These are phyloP conservation scores for Tuber magnatum DNA, from an alignment of 495 filamentous ascomycete species.

Conservation along the genomic window DNA sequence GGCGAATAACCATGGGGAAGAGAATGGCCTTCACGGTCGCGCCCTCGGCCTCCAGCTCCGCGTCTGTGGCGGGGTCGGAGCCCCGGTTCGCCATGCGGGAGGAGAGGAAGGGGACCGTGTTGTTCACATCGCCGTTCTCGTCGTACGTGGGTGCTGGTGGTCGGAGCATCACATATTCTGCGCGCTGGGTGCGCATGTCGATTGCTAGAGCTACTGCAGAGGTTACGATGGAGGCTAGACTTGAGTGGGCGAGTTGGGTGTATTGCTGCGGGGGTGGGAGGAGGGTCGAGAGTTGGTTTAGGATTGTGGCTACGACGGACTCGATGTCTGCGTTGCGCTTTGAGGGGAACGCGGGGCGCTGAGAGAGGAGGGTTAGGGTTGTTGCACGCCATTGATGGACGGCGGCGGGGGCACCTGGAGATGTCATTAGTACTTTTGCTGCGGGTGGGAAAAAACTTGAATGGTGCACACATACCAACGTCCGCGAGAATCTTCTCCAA, in stretches of 20 bases:
- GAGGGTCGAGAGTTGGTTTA: constrained; percentile 65
- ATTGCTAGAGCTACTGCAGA: constrained; percentile 79
- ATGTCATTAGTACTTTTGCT: constrained; percentile 12
- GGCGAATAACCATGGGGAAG: constrained; percentile 90
- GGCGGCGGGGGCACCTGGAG: constrained; percentile 53
- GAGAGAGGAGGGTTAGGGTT: constrained; percentile 78
- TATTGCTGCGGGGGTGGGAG: constrained; percentile 74
- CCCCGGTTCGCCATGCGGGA: constrained; percentile 87
- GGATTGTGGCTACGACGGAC: constrained; percentile 78
- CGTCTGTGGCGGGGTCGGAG: constrained; percentile 59
- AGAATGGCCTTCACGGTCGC: constrained; percentile 81
- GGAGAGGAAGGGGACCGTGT: constrained; percentile 79
- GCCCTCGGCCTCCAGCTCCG: constrained; percentile 65
- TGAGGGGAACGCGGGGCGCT: constrained; percentile 61
- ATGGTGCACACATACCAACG: constrained; percentile 51
- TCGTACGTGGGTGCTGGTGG: constrained; percentile 94
- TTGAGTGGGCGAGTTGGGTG: constrained; percentile 64
- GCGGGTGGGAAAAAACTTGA: not conserved
- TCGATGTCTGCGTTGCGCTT: constrained; percentile 81
- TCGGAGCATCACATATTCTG: constrained; percentile 95
- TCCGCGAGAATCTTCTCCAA: constrained; percentile 86
- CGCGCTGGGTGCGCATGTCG: constrained; percentile 92
- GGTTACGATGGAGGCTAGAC: constrained; percentile 72
- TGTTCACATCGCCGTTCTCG: constrained; percentile 75
- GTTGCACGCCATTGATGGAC: constrained; percentile 94